Evolutionary conservation across 352 stramenopile genomes (phyloP).

Genomic region (Globisporangium middletonii): DNA sequence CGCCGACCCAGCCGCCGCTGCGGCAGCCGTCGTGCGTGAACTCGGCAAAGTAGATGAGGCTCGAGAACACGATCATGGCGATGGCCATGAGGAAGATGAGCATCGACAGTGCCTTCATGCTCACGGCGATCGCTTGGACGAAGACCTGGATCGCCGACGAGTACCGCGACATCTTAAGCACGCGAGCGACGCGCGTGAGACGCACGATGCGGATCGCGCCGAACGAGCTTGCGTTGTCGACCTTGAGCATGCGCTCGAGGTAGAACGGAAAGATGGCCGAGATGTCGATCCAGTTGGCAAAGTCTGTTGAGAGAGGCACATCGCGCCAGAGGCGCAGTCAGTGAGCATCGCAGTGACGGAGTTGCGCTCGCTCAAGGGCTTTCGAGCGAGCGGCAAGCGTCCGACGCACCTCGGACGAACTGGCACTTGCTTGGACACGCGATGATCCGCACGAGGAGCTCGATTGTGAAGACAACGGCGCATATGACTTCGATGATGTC

Average conservation of each 20-base stretch:
- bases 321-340: no score
- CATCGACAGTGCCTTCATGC: conserved; percentile 80
- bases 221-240: conserved; percentile 60
- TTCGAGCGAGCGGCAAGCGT: neutral
- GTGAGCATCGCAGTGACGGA: no score
- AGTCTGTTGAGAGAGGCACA: conserved; percentile 21
- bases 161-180: conserved; percentile 87
- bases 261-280: conserved; percentile 83
- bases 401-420: conserved; percentile 44
- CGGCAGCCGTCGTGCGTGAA: conserved; percentile 60
- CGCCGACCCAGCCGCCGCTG: conserved; percentile 44
- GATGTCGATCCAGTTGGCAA: conserved; percentile 81
- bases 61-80: conserved; percentile 82
- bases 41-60: conserved; percentile 80
- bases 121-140: conserved; percentile 61
- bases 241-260: conserved; percentile 56
- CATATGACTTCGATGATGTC: conserved; percentile 40
- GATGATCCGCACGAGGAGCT: conserved; percentile 46
- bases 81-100: conserved; percentile 85
- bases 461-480: conserved; percentile 49
- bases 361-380: no score
- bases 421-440: conserved; percentile 35
- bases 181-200: conserved; percentile 72
- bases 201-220: conserved; percentile 79
- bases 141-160: conserved; percentile 85